phyloP scores from a whole-genome alignment of 768 basidiomycete species.

The Boletus vinaceobasis region DNA sequence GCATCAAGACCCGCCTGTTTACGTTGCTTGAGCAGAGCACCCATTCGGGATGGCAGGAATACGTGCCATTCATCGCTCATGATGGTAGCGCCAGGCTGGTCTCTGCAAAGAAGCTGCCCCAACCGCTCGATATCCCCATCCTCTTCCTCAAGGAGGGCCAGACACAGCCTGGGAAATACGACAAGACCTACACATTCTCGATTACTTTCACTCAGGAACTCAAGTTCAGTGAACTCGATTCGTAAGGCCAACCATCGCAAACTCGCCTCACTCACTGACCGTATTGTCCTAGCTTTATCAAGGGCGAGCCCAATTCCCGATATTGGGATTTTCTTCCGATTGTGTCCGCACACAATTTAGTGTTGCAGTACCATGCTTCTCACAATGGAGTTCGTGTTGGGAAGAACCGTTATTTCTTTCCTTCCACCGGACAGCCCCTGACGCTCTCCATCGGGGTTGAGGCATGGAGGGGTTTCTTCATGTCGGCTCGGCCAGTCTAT shows the following conservation, averaged over 20 bases:
- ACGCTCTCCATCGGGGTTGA: conserved; percentile 38
- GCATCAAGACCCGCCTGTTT: conserved; percentile 41
- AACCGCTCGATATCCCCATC: conserved; percentile 34
- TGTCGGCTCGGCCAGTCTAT: conserved; percentile 47
- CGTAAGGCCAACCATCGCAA: conserved; percentile 27
- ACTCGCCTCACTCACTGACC: background rate
- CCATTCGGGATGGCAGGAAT: conserved; percentile 36
- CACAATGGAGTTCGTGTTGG: conserved; percentile 46
- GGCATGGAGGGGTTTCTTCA: conserved; percentile 49
- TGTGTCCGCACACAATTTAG: conserved; percentile 45
- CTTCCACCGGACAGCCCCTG: conserved; percentile 21
- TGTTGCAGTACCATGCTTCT: conserved; percentile 43
- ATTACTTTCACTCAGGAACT: conserved; percentile 33
- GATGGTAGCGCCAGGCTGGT: conserved; percentile 44
- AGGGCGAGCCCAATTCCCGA: conserved; percentile 36
- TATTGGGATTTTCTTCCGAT: conserved; percentile 41
- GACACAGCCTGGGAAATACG: conserved; percentile 22
- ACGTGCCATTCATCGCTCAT: conserved; percentile 35
- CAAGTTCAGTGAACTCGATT: conserved; percentile 24
- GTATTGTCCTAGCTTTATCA: conserved; percentile 34
- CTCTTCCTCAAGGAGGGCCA: conserved; percentile 42
- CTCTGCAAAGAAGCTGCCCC: conserved; percentile 36
- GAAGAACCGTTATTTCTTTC: conserved; percentile 51
- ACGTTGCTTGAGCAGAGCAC: conserved; percentile 39
- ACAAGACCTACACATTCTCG: conserved; percentile 38